Base-by-base conservation (phyloP, 1,284 basidiomycete genomes). In the Leccinum pachyderme region DNA sequence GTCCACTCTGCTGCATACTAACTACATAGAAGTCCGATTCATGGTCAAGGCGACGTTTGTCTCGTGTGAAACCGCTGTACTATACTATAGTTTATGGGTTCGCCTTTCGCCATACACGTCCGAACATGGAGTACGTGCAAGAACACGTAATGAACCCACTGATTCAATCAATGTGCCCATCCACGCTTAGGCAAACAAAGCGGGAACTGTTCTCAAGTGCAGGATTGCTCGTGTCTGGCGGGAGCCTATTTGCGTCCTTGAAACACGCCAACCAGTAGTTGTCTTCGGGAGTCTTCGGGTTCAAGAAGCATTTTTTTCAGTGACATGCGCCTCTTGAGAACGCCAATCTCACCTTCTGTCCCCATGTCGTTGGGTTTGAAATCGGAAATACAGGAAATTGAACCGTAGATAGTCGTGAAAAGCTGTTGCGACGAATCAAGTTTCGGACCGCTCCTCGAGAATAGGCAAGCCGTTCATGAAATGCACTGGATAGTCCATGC, bases 401-500 rank as follows among this genome's bases (percentile, higher is more conserved):
- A 18, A 59, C 28, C 1, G 51, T 51, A 22, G 45, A 47, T 22
- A 24, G 25, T 37, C 32, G 53, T n/a, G 43, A 43, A 45, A 35
- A 39, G 39, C 47, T 49, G 33, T 55, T 60, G 12, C 48, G 60
- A 46, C 29, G 31, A 53, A 66, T 56, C 37, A 61, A 18, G 45
- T 54, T 51, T 28, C 52, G 51, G 45, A 61, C 47, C 31, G 39
- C 45, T 27, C 37, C 51, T 37, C 46, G 57, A 18, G 64, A 64
- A 28, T 56, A 29, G 9, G 54, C 7, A 39, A 55, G 35, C 29
- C 64, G 52, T 11, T 65, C 52, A 45, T 45, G 55, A 43, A 60
- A 55, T 8, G 44, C 49, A 18, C 45, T 28, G 22, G 53, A 15
- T 24, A 63, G 45, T 4, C 43, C 45, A 39, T 39, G 47, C 27